Base-by-base conservation (phyloP, 495 filamentous ascomycete species). In the Hypoxylon intermedium region DNA sequence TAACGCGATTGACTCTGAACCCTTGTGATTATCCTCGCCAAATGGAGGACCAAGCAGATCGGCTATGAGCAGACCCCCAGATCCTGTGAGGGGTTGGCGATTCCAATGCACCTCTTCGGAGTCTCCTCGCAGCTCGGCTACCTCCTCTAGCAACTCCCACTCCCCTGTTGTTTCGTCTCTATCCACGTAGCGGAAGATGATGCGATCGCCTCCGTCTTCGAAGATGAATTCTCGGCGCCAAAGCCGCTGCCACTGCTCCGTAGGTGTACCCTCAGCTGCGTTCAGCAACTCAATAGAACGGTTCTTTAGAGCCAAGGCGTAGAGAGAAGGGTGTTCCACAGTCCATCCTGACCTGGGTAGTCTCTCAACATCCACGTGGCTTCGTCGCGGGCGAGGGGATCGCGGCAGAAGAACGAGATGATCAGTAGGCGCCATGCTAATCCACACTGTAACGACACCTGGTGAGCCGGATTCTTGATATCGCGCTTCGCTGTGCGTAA, bases 181-280 rank as follows among this genome's bases (percentile, higher is more conserved):
- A 9, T 52, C 38, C 1, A 28, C 7, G 16, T 44, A 60, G 20
- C 57, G 47, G n/a, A 60, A 44, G 3, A 60, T 9, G n/a, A 60
- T 46, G 6, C 48, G 47, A 18, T 52, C 38, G 5, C 57, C 57
- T 15, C 46, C 38, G 20, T 60, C 48, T 31, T 60, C 57, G 24
- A 60, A 60, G 9, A 43, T 36, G 41, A 60, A 60, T 26, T 60
- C 57, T n/a, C 57, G 47, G 0, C 41, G 47, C 47, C 34, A 52
- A 2, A 60, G 57, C 11, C 57, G 47, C 28, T 26, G 38, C 41
- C 38, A 53, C 21, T 60, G 57, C 24, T 60, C 47, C 16, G 3
- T 11, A 26, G 38, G 41, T 1, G 57, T 60, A 2, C 57, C 57
- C 11, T 60, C 57, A 5, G 11, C 16, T 9, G 38, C 28, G 9